A percentile compares a stretch with the other conserved stretches of the same genome.
Conservation (phyloP, 2,329 filamentous ascomycete genomes). For the Nemania diffusa region DNA sequence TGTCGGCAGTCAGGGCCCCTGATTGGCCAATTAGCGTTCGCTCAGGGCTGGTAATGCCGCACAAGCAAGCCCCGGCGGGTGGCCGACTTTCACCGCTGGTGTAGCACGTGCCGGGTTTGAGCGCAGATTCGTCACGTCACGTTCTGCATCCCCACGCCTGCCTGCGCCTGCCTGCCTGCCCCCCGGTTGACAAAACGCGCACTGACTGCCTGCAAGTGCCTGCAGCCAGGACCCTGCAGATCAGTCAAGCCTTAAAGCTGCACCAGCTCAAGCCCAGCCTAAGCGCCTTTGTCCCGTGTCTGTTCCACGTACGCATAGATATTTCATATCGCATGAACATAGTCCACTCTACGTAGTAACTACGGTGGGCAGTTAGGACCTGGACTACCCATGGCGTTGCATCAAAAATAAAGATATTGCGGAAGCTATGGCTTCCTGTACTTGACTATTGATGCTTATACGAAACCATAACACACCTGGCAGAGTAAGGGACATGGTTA, state of each 20-base stretch:
- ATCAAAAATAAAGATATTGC: no score
- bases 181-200: no score
- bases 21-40: constrained; percentile 27
- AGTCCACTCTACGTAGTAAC: no score
- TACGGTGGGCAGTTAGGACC: no score
- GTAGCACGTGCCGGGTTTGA: constrained; percentile 8
- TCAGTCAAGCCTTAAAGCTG: constrained; percentile 3
- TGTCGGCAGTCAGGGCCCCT: constrained; percentile 21
- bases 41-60: background rate
- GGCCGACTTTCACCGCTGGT: background rate
- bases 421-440: background rate
- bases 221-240: constrained; percentile 23
- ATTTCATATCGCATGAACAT: no score
- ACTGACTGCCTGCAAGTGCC: background rate
- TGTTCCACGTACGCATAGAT: no score
- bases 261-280: background rate
- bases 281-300: no score
- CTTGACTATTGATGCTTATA: background rate
- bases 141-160: constrained; percentile 11
- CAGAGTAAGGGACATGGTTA: background rate
- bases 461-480: background rate
- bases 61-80: background rate
- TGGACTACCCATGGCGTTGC: no score
- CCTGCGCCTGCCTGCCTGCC: no score
- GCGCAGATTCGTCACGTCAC: constrained; percentile 25